Percentiles rank a stretch among this genome's conserved stretches.
phyloP scores from a whole-genome alignment of 2,329 filamentous ascomycete genomes.

The Hypoxylon sp. region DNA sequence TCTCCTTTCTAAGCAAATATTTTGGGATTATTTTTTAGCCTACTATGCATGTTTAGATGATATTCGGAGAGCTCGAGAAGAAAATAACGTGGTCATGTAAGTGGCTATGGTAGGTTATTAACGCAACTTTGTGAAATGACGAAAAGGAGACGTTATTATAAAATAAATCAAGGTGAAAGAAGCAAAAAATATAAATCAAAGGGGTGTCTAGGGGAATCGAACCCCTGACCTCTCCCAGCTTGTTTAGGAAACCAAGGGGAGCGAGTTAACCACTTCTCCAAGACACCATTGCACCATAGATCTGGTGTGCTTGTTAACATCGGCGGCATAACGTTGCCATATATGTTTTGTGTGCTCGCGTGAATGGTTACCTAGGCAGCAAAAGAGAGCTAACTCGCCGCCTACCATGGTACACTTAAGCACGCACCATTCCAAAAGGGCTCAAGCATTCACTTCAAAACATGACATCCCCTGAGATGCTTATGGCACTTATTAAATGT shows the following conservation, averaged over 20 bases:
- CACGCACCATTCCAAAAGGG: neutral
- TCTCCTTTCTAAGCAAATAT: too few relatives aligned
- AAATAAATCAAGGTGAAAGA: too few relatives aligned
- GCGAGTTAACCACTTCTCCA: constrained; percentile 42
- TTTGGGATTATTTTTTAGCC: too few relatives aligned
- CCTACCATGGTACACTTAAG: neutral
- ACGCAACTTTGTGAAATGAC: too few relatives aligned
- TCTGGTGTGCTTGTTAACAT: neutral
- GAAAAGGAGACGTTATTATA: too few relatives aligned
- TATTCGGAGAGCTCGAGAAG: too few relatives aligned
- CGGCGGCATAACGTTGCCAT: neutral
- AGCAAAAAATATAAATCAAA: too few relatives aligned
- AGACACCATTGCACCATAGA: constrained; percentile 23
- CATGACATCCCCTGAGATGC: neutral
- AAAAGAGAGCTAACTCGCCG: neutral
- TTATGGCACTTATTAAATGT: neutral
- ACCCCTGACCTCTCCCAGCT: constrained; percentile 38
- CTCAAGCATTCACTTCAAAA: neutral
- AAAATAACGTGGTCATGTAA: too few relatives aligned
- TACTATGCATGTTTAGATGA: too few relatives aligned
- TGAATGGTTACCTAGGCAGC: neutral
- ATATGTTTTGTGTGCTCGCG: neutral
- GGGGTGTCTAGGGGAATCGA: constrained; percentile 30
- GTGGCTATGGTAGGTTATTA: too few relatives aligned
- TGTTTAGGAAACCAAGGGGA: constrained; percentile 24